These are phyloP conservation scores for Ophiostoma ulmi DNA, from an alignment of 2,329 filamentous ascomycete genomes.

Conservation along the genomic window DNA sequence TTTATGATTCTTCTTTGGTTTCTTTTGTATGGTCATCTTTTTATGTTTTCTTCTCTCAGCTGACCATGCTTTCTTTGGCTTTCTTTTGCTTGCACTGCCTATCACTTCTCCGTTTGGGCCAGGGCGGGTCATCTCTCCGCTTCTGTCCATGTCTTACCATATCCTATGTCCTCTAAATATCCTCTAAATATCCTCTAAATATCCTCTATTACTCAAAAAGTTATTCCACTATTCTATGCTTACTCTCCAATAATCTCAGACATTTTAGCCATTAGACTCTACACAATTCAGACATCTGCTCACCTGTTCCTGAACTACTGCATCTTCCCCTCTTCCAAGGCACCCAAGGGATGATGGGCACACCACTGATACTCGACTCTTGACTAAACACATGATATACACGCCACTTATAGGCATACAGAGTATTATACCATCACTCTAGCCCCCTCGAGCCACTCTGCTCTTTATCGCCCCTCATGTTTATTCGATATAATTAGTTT, in stretches of 20 bases:
- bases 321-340: constrained; percentile 9
- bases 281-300: not conserved
- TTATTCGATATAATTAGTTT: not conserved
- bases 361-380: not conserved
- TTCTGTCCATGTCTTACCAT: constrained; percentile 6
- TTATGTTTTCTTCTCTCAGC: not conserved
- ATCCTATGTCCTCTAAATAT: not conserved
- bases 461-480: not conserved
- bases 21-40: not conserved
- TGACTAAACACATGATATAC: constrained; percentile 10
- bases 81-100: not conserved
- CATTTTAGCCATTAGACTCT: not conserved
- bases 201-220: too few species aligned
- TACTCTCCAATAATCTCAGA: not conserved
- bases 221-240: too few species aligned
- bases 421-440: not conserved
- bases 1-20: not conserved
- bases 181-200: too few species aligned
- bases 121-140: not conserved
- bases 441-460: not conserved
- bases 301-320: constrained; percentile 9
- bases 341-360: constrained; percentile 7
- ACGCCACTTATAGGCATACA: constrained; percentile 1
- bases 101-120: not conserved
- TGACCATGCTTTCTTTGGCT: not conserved